Base-by-base conservation (phyloP, 352 stramenopile species). In the Globisporangium okanoganense region DNA sequence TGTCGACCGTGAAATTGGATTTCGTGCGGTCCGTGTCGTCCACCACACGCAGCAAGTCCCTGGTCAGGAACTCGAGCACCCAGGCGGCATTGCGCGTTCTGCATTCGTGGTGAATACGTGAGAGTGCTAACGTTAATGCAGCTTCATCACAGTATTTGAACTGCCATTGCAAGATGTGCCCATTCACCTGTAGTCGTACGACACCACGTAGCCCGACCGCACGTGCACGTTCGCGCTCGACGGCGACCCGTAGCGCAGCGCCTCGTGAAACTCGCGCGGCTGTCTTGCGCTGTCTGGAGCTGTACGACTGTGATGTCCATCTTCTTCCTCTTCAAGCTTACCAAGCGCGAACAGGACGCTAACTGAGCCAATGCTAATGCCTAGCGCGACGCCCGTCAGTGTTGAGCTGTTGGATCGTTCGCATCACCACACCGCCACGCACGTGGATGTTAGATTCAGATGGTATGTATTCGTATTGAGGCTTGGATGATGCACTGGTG, bases 1-100 rank as follows among this genome's bases (percentile, higher is more conserved):
- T 56, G 67, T 98, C 92, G 53, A 89, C 81, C 20, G 72, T 71
- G 73, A 98, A 99, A 24, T 79, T 75, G 35, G 90, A 94, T 40
- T 93, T 93, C n/a, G 76, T 59, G 56, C 88, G 86, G 66, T 93
- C 74, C 3, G 83, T 81, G 31, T 92, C 87, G 64, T 86, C 86
- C 50, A 69, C 64, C 48, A 72, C 78, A 27, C 79, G 73, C 25
- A 95, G 72, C 49, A 78, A 87, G 51, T 88, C 71, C 60, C 74
- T 82, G 3, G 85, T 94, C 53, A 97, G 56, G 56, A 81, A 76
- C 69, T 97, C 87, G 62, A 95, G 72, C 38, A 96, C 88, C 87
- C 87, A 97, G 54, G 83, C 79, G 7, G 87, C 72, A 61, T 95
- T 95, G 24, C 88, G 79, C 33, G 85, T 91, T 38, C 88, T 93